phyloP scores from a whole-genome alignment of 75 land plant species.

The Cupressus sempervirens region DNA sequence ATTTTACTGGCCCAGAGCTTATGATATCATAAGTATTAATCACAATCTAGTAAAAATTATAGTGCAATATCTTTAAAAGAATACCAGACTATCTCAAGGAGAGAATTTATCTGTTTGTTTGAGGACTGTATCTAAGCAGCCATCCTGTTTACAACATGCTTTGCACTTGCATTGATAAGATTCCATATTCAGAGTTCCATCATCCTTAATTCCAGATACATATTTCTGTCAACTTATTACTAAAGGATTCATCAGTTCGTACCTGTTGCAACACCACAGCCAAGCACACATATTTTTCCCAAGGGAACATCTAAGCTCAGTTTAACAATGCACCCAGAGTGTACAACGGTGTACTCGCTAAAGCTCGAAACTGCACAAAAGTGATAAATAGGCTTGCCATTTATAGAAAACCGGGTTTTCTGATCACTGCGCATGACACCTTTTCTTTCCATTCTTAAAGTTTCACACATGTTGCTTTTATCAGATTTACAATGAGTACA shows the following conservation, averaged over 20 bases:
- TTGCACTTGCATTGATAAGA: neutral
- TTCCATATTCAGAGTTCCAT: neutral
- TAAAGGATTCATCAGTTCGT: neutral
- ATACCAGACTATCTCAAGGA: neutral
- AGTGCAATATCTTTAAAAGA: neutral
- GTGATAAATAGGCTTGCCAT: too few relatives aligned
- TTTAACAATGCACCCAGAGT: conserved; percentile 84
- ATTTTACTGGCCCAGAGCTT: neutral
- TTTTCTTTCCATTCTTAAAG: too few relatives aligned
- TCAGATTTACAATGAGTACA: too few relatives aligned
- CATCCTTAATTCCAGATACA: neutral
- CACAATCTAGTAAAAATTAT: neutral
- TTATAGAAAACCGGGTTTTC: too few relatives aligned
- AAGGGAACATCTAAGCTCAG: conserved; percentile 55
- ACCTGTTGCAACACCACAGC: conserved; percentile 95
- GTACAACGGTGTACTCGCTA: too few relatives aligned
- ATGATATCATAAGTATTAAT: neutral
- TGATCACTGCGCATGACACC: too few relatives aligned
- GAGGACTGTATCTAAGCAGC: neutral
- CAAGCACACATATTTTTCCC: conserved; percentile 79
- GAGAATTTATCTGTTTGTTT: neutral
- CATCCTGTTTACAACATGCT: neutral
- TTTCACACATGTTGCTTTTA: too few relatives aligned
- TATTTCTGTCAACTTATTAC: neutral
- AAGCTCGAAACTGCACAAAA: too few relatives aligned